Base-by-base conservation (phyloP, 1,139 yeast genomes). In the Kodamaea ohmeri region DNA sequence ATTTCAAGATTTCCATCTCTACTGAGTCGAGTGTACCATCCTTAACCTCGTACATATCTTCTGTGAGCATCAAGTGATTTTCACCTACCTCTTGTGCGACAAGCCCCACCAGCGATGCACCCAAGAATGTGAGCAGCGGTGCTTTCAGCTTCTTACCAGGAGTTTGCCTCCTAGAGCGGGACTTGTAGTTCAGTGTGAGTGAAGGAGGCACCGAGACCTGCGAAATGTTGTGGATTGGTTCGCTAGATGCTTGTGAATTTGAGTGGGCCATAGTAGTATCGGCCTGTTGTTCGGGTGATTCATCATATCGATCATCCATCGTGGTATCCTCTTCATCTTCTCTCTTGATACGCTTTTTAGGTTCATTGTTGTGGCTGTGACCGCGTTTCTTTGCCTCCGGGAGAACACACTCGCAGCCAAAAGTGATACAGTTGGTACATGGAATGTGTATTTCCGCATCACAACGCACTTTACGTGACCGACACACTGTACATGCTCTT, bases 361-460 rank as follows among this genome's bases (percentile, higher is more conserved):
- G 48, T 18, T 59, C 61, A 1, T 44, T 56, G 2, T 58, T 43
- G 18, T 56, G 52, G 36, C 55, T 60, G 24, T 31, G 13, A 17
- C 71, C 71, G 52, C 77, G 54, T 53, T 71, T 65, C 53, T 73
- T 73, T 18, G 71, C 72, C 39, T 78, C 85, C 1, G 88, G 88
- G 35, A 81, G 67, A 25, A 68, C 65, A 61, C 90, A 83, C 45
- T 80, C 88, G 55, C 87, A 80, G 2, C 86, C 85, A 61, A 83
- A 83, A 1, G 89, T 84, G 35, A 80, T 73, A 55, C 90, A 83
- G 56, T 83, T 83, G 21, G 89, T 80, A 54, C 90, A 83, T 2
- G 90, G 90, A 50, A 80, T 79, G 50, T 81, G 85, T 36, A 78
- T 77, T 43, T 71, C 76, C 4, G 79, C 78, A 65, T 81, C 67